Conservation (phyloP, 75 land plant species). For the Larix kaempferi region DNA sequence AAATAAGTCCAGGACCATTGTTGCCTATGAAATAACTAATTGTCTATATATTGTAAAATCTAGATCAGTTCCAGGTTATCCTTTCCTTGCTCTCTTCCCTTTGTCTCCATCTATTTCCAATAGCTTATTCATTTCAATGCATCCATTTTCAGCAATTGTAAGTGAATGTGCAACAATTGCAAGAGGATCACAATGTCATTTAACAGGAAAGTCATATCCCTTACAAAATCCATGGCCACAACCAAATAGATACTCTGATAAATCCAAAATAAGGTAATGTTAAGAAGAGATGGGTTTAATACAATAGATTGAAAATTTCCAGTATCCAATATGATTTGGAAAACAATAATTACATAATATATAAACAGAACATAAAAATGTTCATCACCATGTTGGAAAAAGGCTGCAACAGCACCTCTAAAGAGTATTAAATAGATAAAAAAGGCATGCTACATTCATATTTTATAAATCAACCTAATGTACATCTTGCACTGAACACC, state of each 20-base stretch:
- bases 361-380: conserved; percentile 1
- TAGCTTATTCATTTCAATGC: neutral
- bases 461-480: neutral
- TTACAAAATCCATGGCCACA: neutral
- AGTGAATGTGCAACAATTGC: too few species aligned
- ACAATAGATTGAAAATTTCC: neutral
- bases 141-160: neutral
- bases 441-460: neutral
- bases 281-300: neutral
- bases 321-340: neutral
- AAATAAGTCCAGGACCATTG: neutral
- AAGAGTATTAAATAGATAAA: neutral
- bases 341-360: conserved; percentile 8
- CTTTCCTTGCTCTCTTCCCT: neutral
- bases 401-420: neutral
- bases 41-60: neutral
- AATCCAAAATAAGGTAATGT: neutral
- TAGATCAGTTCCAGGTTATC: neutral
- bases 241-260: neutral
- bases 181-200: too few species aligned
- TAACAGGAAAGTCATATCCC: neutral
- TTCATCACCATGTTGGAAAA: neutral
- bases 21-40: neutral
- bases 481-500: conserved; percentile 3
- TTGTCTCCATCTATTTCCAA: neutral